Conservation (phyloP, 306 rosid species). For the Glycyrrhiza uralensis region DNA sequence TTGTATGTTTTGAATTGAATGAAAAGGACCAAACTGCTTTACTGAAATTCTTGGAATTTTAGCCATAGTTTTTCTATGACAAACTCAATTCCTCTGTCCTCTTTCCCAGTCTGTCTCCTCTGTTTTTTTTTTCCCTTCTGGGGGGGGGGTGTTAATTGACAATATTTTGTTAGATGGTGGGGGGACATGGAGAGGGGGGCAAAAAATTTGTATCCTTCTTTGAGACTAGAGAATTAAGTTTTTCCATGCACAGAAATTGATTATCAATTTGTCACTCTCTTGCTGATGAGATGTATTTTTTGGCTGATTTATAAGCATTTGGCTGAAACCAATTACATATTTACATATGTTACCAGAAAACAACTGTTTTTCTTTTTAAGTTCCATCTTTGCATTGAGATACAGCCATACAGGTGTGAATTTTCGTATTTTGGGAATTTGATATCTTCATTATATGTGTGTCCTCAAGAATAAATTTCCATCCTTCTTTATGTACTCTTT, state of each 20-base stretch:
- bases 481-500: constrained; percentile 9
- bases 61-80: background rate
- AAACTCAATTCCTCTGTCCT: background rate
- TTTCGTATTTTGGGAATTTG: background rate
- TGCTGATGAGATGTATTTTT: constrained; percentile 2
- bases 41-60: constrained; percentile 7
- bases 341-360: background rate
- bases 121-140: too few species aligned
- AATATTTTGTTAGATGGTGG: background rate
- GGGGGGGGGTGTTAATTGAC: background rate
- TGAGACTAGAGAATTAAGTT: background rate
- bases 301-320: constrained; percentile 8
- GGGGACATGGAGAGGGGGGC: background rate
- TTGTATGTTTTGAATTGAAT: background rate
- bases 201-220: background rate
- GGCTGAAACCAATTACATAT: constrained; percentile 22
- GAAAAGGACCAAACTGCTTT: background rate
- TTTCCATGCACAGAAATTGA: background rate
- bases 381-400: background rate
- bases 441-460: background rate
- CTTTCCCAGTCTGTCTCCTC: background rate
- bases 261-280: background rate
- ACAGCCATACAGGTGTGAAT: background rate
- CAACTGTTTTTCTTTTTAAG: constrained; percentile 6
- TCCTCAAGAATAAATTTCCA: background rate